Evolutionary conservation across 2,329 filamentous ascomycete genomes (phyloP), one percentile per base, ranked within the genome.

Genomic region (Colletotrichum sublineola): DNA sequence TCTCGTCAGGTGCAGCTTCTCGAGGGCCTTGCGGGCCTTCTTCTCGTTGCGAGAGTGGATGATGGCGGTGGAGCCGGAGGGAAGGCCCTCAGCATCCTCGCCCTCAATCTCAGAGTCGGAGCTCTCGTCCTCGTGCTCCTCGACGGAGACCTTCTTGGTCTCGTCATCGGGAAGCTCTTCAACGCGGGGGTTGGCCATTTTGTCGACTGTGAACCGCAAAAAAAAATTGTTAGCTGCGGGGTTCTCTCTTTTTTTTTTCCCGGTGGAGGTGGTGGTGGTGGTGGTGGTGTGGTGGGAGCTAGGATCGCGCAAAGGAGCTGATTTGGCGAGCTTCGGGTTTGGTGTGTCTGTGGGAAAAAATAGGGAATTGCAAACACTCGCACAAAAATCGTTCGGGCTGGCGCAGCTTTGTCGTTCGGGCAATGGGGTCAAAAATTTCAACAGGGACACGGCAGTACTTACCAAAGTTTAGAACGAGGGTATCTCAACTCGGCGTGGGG

Each of bases 21-120:
- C 94, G 84, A 99, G 97, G 81, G 95, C 95, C 91, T 99, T 99
- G 87, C 96, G 93, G 80, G 96, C 97, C 92, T 99, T 99, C 94
- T 99, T 99, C 93, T 99, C 96, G 88, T 98, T 98, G 86, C 96
- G 95, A 83, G 94, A 97, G 91, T 98, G 96, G 82, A 99, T 92
- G 80, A 96, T 91, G 81, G 96, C 93, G 76, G 93, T 91, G 81
- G 95, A 94, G 82, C 96, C 96, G 78, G 93, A 92, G 82, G 96
- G 94, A 77, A 90, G 83, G 78, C 90, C 90, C 78, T 87, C 91
- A 15, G 69, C 69, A 75, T 90, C 92, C 84, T 96, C 95, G 79
- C 90, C 92, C 79, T 93, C 93, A 79, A 90, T 90, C 83, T 96
- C 95, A 78, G 89, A 92, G 80, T 94, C 93, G 78, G 92, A 93